Percentiles rank a stretch among this genome's conserved stretches.
These are phyloP conservation scores for Salix dunnii DNA, from an alignment of 345 rosid genomes.

Conservation along the genomic window DNA sequence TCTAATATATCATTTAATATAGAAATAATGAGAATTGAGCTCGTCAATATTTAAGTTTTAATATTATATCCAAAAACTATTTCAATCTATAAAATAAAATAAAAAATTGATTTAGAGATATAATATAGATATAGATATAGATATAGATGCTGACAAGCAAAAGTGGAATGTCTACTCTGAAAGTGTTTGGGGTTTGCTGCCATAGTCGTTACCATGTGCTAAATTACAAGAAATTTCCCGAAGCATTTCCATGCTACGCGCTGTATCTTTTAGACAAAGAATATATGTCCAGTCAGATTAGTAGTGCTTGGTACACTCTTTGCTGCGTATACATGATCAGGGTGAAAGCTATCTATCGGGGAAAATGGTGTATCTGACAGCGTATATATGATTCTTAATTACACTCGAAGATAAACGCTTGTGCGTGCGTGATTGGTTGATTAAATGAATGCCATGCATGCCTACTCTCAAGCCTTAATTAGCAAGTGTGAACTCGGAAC, in stretches of 20 bases:
- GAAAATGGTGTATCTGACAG: background rate
- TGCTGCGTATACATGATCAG: background rate
- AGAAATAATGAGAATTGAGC: too few relatives aligned
- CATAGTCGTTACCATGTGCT: background rate
- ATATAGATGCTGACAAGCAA: background rate
- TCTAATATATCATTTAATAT: too few relatives aligned
- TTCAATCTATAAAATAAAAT: too few relatives aligned
- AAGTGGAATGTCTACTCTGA: slow-evolving; percentile 17
- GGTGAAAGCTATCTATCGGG: background rate
- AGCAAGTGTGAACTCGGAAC: too few relatives aligned
- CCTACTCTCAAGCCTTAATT: too few relatives aligned
- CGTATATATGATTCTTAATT: background rate
- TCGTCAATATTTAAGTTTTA: too few relatives aligned
- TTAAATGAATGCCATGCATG: too few relatives aligned
- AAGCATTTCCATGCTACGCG: background rate
- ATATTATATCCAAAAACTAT: too few relatives aligned
- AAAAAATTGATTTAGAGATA: too few relatives aligned
- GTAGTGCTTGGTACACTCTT: background rate
- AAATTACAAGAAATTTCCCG: background rate
- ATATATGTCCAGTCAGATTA: background rate
- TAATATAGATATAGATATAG: too few relatives aligned
- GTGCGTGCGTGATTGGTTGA: too few relatives aligned
- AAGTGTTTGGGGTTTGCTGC: background rate
- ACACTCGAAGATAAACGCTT: background rate
- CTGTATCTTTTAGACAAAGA: slow-evolving; percentile 11